Conservation (phyloP, 2,329 filamentous ascomycete genomes). For the Fusarium pininemorale region DNA sequence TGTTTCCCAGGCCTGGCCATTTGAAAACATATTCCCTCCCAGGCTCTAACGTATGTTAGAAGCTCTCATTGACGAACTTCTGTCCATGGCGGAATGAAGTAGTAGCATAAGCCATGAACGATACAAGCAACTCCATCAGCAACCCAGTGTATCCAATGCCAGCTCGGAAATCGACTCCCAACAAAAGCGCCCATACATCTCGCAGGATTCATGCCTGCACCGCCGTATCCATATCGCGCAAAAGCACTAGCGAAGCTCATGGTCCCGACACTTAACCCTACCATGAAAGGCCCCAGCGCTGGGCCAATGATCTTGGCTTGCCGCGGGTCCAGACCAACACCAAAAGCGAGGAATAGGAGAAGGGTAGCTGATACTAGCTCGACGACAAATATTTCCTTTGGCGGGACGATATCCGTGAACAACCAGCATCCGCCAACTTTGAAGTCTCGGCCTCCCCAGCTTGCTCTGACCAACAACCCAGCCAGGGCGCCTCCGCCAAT, state of each 20-base stretch:
- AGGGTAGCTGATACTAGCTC: conserved; percentile 60
- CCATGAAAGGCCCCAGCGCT: conserved; percentile 58
- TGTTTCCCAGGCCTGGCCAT: no score
- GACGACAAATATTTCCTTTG: conserved; percentile 52
- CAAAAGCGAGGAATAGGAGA: conserved; percentile 61
- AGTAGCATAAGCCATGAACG: conserved; percentile 27
- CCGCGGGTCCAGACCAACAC: conserved; percentile 62
- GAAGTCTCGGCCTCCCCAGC: conserved; percentile 44
- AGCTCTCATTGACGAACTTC: neutral
- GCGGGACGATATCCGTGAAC: conserved; percentile 35
- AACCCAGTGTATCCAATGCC: conserved; percentile 43
- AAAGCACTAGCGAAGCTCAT: conserved; percentile 48
- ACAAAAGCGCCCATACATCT: conserved; percentile 37
- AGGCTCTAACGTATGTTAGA: no score
- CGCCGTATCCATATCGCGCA: conserved; percentile 39
- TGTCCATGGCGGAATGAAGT: conserved; percentile 30
- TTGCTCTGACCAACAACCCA: conserved; percentile 35
- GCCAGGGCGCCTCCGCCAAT: conserved; percentile 52
- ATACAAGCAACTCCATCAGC: conserved; percentile 19
- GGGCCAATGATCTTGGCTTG: conserved; percentile 60
- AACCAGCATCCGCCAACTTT: conserved; percentile 45
- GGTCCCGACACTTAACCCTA: conserved; percentile 53
- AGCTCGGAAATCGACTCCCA: conserved; percentile 31
- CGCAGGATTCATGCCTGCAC: conserved; percentile 33
- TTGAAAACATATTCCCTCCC: no score